phyloP scores from a whole-genome alignment of 1,139 yeast species.

The Geotrichum histeridarum region DNA sequence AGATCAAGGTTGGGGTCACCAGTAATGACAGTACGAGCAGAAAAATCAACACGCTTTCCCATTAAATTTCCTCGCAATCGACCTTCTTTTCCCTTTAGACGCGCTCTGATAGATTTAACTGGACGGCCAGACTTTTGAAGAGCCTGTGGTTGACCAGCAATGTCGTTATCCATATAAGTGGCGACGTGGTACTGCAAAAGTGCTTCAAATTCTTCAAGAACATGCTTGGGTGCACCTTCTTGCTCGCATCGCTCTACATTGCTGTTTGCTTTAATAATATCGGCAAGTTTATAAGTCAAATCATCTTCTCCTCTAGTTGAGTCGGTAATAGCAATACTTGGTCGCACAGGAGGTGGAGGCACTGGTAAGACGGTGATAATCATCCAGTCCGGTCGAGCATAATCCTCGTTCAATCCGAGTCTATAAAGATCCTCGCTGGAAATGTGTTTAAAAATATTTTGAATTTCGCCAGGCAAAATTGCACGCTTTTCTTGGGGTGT shows the following conservation, averaged over 20 bases:
- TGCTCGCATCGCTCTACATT: conserved; percentile 93
- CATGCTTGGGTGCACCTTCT: conserved; percentile 99
- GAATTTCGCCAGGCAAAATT: conserved; percentile 80
- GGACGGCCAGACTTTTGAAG: conserved; percentile 98
- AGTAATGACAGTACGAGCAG: conserved; percentile 98
- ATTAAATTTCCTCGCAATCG: conserved; percentile 95
- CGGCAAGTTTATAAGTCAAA: conserved; percentile 94
- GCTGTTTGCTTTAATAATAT: conserved; percentile 90
- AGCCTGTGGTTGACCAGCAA: conserved; percentile 99
- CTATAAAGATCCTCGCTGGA: conserved; percentile 74
- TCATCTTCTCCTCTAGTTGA: conserved; percentile 99
- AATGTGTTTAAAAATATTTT: conserved; percentile 88
- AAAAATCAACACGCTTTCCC: conserved; percentile 99
- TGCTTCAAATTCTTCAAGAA: conserved; percentile 92
- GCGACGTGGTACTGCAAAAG: conserved; percentile 96
- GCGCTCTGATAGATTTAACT: conserved; percentile 94
- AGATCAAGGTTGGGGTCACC: conserved; percentile 98
- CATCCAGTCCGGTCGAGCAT: conserved; percentile 99
- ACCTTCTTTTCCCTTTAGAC: conserved; percentile 98
- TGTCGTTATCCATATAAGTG: conserved; percentile 99
- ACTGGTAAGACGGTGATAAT: conserved; percentile 93
- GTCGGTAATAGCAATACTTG: conserved; percentile 95
- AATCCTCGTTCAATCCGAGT: conserved; percentile 89
- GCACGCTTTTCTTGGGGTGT: conserved; percentile 92
- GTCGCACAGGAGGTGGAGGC: conserved; percentile 99